A percentile compares a stretch with the other conserved stretches of the same genome.
Evolutionary conservation across 2,329 filamentous ascomycete genomes (phyloP).

Genomic region (Botryotinia globosa): DNA sequence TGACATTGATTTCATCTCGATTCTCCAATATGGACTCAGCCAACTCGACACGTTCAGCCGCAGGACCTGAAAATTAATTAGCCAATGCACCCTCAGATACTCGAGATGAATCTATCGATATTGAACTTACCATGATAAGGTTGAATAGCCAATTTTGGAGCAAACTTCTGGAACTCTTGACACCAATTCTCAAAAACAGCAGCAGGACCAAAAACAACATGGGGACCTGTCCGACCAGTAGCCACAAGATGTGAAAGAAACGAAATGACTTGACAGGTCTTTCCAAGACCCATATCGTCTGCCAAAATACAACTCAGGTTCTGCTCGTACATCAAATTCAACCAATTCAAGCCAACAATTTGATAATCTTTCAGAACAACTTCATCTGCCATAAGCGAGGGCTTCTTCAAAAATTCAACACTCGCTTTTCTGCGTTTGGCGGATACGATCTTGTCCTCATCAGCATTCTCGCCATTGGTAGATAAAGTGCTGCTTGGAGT

Average conservation of each 20-base stretch:
- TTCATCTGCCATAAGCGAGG: constrained; percentile 70
- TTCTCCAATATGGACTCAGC: constrained; percentile 63
- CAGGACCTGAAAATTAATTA: constrained; percentile 49
- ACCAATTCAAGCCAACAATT: constrained; percentile 91
- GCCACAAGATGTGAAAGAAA: constrained; percentile 83
- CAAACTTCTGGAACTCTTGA: constrained; percentile 83
- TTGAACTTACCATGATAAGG: constrained; percentile 55
- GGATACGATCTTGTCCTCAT: constrained; percentile 44
- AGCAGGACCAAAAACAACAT: constrained; percentile 86
- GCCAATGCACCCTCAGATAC: constrained; percentile 5
- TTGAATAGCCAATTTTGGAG: constrained; percentile 68
- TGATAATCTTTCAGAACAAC: constrained; percentile 90
- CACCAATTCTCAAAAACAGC: constrained; percentile 97
- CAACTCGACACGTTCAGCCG: constrained; percentile 64
- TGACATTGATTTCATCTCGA: constrained; percentile 64
- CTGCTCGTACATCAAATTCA: constrained; percentile 76
- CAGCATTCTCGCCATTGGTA: constrained; percentile 41
- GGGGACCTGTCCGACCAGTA: constrained; percentile 63
- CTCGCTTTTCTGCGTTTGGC: constrained; percentile 28
- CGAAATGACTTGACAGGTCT: constrained; percentile 94
- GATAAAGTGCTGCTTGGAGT: constrained; percentile 50
- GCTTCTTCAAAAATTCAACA: constrained; percentile 51
- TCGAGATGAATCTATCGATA: background rate
- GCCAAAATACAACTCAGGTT: constrained; percentile 86
- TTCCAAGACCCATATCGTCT: constrained; percentile 95